Evolutionary conservation across 31 red algal species (phyloP), one percentile per base, ranked within the genome.

Genomic region (Odonthalia washingtoniensis): DNA sequence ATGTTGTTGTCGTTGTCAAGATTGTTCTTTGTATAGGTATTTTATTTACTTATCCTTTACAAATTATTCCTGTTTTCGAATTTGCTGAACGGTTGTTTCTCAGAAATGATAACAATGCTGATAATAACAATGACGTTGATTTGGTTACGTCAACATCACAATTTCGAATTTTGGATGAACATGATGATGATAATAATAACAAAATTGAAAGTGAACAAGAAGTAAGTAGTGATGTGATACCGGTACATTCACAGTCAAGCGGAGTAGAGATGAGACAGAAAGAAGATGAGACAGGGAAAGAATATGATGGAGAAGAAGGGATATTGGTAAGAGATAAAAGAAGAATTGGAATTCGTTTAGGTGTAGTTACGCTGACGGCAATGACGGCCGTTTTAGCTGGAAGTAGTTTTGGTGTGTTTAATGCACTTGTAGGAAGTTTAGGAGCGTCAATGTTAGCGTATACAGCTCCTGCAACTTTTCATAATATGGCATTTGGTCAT

Each of bases 21-120:
- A 41, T 76, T 44, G 93, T 95, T 3, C 89, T 92, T 3, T 65
- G 76, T n/a, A 70, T 98, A 35, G 96, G 96, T 21, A 98, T 98
- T 39, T 78, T 98, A 6, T 90, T 98, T 62, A 98, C 92, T 38
- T 95, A 98, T 49, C 96, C 93, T 21, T 87, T 95, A 57, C 96
- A 98, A 69, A 91, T 98, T 5, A 81, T 95, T 38, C 92, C 92
- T 12, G 84, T 98, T 38, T 87, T 95, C 40, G 92, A 95, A n/a
- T 89, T 90, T 46, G 72, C 89, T 36, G 92, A 95, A 78, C 66
- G 63, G 5, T 92, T 57, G 42, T 63, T 93, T 0, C 5, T 86
- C 1, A 32, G 33, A 28, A 32, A 75, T n/a, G 65, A 76, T n/a
- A 16, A 3, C 5, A 42, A 12, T 18, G 61, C 66, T 16, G 6